phyloP scores from a whole-genome alignment of 768 basidiomycete genomes.

The Mrakia blollopis region DNA sequence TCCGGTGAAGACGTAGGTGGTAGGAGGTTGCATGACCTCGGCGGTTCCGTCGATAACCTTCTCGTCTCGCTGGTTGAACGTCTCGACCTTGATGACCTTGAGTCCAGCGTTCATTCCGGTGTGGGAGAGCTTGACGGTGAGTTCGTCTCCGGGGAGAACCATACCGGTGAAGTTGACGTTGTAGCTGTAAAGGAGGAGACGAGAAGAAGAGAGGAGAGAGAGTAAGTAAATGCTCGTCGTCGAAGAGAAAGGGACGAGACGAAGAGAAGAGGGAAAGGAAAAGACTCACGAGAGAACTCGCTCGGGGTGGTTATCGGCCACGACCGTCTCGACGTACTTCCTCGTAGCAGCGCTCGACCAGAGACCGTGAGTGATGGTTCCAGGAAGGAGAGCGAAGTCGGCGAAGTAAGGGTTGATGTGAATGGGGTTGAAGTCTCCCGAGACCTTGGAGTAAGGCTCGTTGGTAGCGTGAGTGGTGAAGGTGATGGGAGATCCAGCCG shows the following conservation, averaged over 20 bases:
- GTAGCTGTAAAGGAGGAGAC: constrained; percentile 54
- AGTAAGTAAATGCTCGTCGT: background rate
- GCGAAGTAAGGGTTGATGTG: constrained; percentile 97
- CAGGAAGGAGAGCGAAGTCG: constrained; percentile 82
- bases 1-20: constrained; percentile 95
- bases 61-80: constrained; percentile 74
- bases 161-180: constrained; percentile 94
- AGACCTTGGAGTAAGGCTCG: constrained; percentile 90
- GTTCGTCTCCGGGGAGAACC: constrained; percentile 85
- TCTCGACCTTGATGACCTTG: constrained; percentile 84
- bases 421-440: constrained; percentile 98
- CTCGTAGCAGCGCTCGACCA: constrained; percentile 95
- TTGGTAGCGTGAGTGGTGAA: constrained; percentile 87
- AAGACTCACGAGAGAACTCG: constrained; percentile 74
- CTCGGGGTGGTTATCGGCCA: constrained; percentile 85
- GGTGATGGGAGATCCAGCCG: constrained; percentile 54
- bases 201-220: background rate
- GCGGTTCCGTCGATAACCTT: constrained; percentile 89
- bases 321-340: constrained; percentile 84
- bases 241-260: background rate
- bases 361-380: constrained; percentile 96
- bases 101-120: constrained; percentile 88
- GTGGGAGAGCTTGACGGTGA: constrained; percentile 81
- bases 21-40: constrained; percentile 79
- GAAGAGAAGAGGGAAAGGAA: constrained; percentile 18